These are phyloP conservation scores for Quercus phellos DNA, from an alignment of 331 rosid genomes.

Conservation along the genomic window DNA sequence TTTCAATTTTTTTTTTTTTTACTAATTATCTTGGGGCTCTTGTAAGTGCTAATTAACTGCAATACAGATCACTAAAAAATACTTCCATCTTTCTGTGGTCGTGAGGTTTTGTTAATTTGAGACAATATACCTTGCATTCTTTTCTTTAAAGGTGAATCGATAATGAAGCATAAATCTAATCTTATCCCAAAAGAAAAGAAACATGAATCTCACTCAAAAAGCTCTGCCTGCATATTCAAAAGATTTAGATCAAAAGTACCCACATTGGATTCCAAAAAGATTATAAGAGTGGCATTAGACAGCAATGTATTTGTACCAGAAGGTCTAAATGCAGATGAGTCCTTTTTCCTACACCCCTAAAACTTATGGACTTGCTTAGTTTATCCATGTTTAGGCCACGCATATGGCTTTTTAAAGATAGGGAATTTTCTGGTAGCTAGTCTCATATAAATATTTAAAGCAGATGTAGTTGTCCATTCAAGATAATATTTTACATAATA, in stretches of 20 bases:
- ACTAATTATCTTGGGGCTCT: too few relatives aligned
- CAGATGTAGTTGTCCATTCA: too few relatives aligned
- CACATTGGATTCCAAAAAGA: conserved; percentile 55
- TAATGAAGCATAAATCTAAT: conserved; percentile 35
- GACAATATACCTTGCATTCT: conserved; percentile 1
- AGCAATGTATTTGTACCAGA: conserved; percentile 2
- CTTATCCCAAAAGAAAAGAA: conserved; percentile 36
- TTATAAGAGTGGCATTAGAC: conserved; percentile 10
- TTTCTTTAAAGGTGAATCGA: conserved; percentile 24
- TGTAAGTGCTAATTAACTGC: too few relatives aligned
- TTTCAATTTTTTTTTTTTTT: too few relatives aligned
- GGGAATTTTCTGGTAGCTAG: background rate
- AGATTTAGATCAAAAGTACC: conserved; percentile 31
- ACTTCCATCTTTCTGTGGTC: background rate
- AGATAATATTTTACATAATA: too few relatives aligned
- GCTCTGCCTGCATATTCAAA: conserved; percentile 28
- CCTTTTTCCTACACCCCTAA: conserved; percentile 35
- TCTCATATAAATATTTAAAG: too few relatives aligned
- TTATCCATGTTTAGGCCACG: conserved; percentile 37
- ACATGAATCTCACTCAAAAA: conserved; percentile 38
- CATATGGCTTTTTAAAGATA: conserved; percentile 35
- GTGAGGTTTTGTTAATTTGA: background rate
- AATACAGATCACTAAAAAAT: background rate
- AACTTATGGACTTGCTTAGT: conserved; percentile 30
- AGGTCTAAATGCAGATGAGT: conserved; percentile 30